phyloP scores from a whole-genome alignment of 441 rosid genomes.

The Gossypium trilobum region DNA sequence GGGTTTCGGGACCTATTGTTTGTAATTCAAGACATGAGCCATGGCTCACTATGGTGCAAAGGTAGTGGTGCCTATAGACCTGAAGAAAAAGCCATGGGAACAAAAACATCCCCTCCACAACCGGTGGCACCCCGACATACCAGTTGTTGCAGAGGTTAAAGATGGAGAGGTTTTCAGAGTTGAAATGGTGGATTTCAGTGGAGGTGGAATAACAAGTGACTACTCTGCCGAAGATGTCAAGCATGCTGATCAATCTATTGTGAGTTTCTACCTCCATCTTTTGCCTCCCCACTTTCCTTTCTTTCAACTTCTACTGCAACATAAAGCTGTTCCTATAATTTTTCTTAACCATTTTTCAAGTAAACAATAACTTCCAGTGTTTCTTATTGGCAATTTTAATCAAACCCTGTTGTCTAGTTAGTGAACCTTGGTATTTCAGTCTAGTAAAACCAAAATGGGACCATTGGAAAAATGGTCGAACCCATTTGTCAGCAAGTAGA shows the following conservation, averaged over 20 bases:
- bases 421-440: slow-evolving; percentile 8
- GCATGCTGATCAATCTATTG: slow-evolving; percentile 35
- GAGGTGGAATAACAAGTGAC: slow-evolving; percentile 37
- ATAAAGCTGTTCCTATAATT: background rate
- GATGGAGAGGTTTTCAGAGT: slow-evolving; percentile 33
- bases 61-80: slow-evolving; percentile 52
- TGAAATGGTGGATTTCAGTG: slow-evolving; percentile 41
- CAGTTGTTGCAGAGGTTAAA: slow-evolving; percentile 36
- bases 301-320: background rate
- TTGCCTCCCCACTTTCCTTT: background rate
- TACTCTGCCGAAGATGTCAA: slow-evolving; percentile 44
- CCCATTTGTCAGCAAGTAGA: background rate
- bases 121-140: slow-evolving; percentile 64
- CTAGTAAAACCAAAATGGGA: slow-evolving; percentile 14
- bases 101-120: slow-evolving; percentile 50
- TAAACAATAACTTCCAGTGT: background rate
- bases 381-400: background rate
- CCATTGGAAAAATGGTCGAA: slow-evolving; percentile 19
- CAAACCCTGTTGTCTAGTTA: background rate
- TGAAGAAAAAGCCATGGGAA: slow-evolving; percentile 67
- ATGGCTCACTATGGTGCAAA: slow-evolving; percentile 37
- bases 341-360: background rate
- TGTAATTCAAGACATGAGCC: background rate
- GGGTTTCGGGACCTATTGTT: background rate
- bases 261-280: slow-evolving; percentile 13